Evolutionary conservation across 768 basidiomycete genomes (phyloP).

Genomic region (Lactarius sp.): DNA sequence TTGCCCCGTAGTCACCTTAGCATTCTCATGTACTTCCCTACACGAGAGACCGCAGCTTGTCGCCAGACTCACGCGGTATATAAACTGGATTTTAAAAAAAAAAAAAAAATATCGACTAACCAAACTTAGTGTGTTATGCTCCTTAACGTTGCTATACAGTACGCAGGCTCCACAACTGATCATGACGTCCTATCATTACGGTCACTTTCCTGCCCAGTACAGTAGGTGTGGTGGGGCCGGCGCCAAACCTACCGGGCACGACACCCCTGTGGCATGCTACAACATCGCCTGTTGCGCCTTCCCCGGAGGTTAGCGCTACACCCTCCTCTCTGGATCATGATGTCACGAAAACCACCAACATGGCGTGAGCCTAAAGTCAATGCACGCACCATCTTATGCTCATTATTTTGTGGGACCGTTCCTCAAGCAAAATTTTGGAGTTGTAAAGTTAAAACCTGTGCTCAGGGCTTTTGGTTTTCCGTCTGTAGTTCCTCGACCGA

Average conservation of each 20-base stretch:
- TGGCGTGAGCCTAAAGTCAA: constrained; percentile 14
- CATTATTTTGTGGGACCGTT: background rate
- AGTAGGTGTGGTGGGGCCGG: background rate
- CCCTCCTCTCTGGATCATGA: background rate
- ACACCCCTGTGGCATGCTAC: background rate
- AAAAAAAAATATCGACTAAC: background rate
- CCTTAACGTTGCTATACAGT: background rate
- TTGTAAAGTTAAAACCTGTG: background rate
- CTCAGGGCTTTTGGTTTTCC: background rate
- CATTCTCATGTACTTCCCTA: too few species aligned
- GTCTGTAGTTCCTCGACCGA: background rate
- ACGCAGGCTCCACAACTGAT: background rate
- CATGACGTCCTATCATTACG: background rate
- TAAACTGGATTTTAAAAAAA: too few species aligned
- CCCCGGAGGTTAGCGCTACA: background rate
- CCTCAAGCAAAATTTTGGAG: background rate
- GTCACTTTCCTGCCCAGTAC: background rate
- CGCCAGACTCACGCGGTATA: too few species aligned
- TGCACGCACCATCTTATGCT: background rate
- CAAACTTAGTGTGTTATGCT: background rate
- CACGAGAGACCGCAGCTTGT: too few species aligned
- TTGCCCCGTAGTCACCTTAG: too few species aligned
- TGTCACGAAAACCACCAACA: constrained; percentile 10
- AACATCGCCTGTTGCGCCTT: background rate
- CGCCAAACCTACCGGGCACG: background rate